phyloP scores from a whole-genome alignment of 306 rosid genomes.

The Mucuna pruriens region DNA sequence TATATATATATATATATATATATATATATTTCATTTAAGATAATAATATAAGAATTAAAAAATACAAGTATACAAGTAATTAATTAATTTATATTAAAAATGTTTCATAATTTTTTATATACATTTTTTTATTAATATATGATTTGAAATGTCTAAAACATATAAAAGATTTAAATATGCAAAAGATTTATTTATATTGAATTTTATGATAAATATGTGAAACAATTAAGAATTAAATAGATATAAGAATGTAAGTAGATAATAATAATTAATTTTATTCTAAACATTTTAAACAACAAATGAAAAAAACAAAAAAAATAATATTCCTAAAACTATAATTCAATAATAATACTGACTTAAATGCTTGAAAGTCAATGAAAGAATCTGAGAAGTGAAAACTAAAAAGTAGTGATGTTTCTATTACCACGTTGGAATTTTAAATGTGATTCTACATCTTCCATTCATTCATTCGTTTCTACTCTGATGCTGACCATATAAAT shows the following conservation, averaged over 20 bases:
- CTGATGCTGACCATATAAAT: background rate
- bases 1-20: too few relatives aligned
- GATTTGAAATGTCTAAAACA: background rate
- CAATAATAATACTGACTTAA: background rate
- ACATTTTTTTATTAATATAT: too few relatives aligned
- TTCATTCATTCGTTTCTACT: background rate
- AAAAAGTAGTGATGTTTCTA: background rate
- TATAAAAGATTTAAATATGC: background rate
- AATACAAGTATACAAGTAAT: too few relatives aligned
- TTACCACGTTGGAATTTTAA: background rate
- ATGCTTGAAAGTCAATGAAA: background rate
- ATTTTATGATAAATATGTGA: background rate
- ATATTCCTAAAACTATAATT: background rate
- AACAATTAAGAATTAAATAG: background rate
- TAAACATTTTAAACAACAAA: background rate
- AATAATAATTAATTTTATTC: too few relatives aligned
- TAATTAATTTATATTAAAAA: too few relatives aligned
- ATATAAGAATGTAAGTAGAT: too few relatives aligned
- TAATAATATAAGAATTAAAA: too few relatives aligned
- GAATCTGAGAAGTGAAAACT: background rate
- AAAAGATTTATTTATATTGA: background rate
- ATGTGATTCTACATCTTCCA: background rate
- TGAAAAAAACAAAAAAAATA: background rate
- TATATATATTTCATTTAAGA: too few relatives aligned
- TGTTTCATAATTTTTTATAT: too few relatives aligned